Evolutionary conservation across 1,284 basidiomycete genomes (phyloP).

Genomic region (Ceraceosorus guamensis): DNA sequence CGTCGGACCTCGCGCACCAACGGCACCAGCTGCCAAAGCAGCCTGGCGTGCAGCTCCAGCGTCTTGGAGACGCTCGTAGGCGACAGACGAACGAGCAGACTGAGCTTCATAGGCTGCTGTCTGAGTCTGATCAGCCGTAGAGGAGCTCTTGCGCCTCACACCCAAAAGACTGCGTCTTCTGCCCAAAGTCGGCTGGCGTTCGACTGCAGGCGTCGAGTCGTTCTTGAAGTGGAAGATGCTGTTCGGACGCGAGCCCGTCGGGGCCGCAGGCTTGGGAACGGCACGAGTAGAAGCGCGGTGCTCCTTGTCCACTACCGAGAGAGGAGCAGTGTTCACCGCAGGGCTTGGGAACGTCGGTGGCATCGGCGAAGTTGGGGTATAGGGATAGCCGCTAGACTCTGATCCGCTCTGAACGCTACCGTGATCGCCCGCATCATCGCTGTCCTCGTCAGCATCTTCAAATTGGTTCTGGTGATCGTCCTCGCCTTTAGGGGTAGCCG

Average conservation of each 20-base stretch:
- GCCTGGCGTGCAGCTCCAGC: conserved; percentile 1
- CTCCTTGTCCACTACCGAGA: conserved; percentile 21
- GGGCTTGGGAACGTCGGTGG: conserved; percentile 26
- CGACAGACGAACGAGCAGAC: conserved; percentile 17
- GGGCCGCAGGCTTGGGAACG: not conserved
- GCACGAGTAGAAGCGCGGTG: too few species aligned
- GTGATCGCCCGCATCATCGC: conserved; percentile 21
- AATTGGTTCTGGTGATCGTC: conserved; percentile 50
- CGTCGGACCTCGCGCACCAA: conserved; percentile 10
- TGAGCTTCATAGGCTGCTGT: conserved; percentile 3
- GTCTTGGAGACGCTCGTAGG: conserved; percentile 20
- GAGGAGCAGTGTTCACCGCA: conserved; percentile 25
- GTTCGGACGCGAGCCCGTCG: conserved; percentile 16
- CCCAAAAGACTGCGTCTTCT: conserved; percentile 23
- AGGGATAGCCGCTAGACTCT: conserved; percentile 20
- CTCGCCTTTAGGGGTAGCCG: conserved; percentile 5
- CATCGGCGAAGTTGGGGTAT: conserved; percentile 23
- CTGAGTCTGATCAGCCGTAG: conserved; percentile 14
- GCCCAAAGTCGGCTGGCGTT: conserved; percentile 6
- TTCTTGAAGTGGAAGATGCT: conserved; percentile 27
- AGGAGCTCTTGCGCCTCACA: conserved; percentile 8
- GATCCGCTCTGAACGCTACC: conserved; percentile 17
- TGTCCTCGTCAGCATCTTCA: conserved; percentile 56
- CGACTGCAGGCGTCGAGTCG: too few species aligned
- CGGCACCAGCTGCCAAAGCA: conserved; percentile 11